phyloP scores from a whole-genome alignment of 2,329 filamentous ascomycete species.

The Colletotrichum scovillei region DNA sequence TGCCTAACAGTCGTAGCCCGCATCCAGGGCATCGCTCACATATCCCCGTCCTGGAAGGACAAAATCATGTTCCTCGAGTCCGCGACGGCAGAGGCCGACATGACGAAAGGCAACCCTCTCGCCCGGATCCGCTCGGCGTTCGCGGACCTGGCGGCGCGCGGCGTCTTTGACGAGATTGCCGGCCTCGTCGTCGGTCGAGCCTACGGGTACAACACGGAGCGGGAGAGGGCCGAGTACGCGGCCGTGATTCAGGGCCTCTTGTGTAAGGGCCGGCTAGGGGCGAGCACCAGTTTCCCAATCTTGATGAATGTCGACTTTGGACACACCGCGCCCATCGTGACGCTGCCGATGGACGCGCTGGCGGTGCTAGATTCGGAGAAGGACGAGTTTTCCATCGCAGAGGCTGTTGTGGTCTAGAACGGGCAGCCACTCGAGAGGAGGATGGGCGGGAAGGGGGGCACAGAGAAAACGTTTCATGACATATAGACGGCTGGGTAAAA shows the following conservation, averaged over 20 bases:
- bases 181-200: slow-evolving; percentile 55
- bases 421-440: neutral
- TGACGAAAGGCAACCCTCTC: slow-evolving; percentile 40
- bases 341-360: slow-evolving; percentile 51
- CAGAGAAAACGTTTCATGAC: neutral
- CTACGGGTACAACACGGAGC: slow-evolving; percentile 51
- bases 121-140: slow-evolving; percentile 46
- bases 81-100: slow-evolving; percentile 45
- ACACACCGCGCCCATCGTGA: slow-evolving; percentile 55
- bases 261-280: slow-evolving; percentile 47
- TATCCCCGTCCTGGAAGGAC: slow-evolving; percentile 51
- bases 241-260: slow-evolving; percentile 46
- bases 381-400: slow-evolving; percentile 48
- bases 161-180: slow-evolving; percentile 52
- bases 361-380: slow-evolving; percentile 50
- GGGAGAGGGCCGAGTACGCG: slow-evolving; percentile 43
- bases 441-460: neutral
- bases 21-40: slow-evolving; percentile 45
- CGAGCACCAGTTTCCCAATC: slow-evolving; percentile 48
- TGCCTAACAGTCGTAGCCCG: slow-evolving; percentile 54
- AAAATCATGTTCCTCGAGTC: slow-evolving; percentile 56
- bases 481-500: neutral
- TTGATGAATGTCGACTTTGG: slow-evolving; percentile 56
- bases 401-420: slow-evolving; percentile 34
- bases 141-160: slow-evolving; percentile 54